Conservation (phyloP, 371 early-diverging fungal genomes). For the Synchytrium microbalum region DNA sequence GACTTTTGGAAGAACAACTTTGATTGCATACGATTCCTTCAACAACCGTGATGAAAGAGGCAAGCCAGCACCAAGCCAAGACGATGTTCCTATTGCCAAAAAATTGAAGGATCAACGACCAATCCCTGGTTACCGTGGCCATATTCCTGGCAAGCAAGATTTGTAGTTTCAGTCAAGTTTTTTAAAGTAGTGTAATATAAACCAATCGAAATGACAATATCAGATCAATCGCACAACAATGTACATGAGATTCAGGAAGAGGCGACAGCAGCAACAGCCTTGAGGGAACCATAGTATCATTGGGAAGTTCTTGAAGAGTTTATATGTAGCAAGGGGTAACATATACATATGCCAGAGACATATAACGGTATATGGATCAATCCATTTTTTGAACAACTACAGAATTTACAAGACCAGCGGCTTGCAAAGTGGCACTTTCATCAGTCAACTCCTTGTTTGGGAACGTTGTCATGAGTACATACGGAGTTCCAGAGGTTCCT, state of each 20-base stretch:
- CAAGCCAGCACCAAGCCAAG: slow-evolving; percentile 1
- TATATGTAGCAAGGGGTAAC: too few relatives aligned
- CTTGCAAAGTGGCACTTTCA: slow-evolving; percentile 57
- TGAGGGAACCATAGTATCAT: too few relatives aligned
- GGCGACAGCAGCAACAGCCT: too few relatives aligned
- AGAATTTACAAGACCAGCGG: slow-evolving; percentile 76
- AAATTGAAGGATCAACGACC: slow-evolving; percentile 27
- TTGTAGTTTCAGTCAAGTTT: too few relatives aligned
- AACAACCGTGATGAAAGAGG: slow-evolving; percentile 34
- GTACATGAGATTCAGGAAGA: too few relatives aligned
- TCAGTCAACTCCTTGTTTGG: slow-evolving; percentile 70
- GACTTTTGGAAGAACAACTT: slow-evolving; percentile 40
- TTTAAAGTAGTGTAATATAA: too few relatives aligned
- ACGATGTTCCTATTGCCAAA: slow-evolving; percentile 20
- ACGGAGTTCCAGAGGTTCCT: slow-evolving; percentile 44
- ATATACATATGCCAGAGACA: background rate
- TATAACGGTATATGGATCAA: slow-evolving; percentile 24
- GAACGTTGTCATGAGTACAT: slow-evolving; percentile 71
- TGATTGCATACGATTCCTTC: slow-evolving; percentile 30
- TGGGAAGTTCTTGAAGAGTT: too few relatives aligned
- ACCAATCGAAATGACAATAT: too few relatives aligned
- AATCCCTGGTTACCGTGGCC: slow-evolving; percentile 41
- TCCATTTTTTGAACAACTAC: slow-evolving; percentile 71
- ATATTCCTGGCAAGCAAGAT: slow-evolving; percentile 12
- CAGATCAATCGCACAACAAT: too few relatives aligned